Conservation (phyloP, 1,139 yeast genomes). For the Eremothecium gossypii region DNA sequence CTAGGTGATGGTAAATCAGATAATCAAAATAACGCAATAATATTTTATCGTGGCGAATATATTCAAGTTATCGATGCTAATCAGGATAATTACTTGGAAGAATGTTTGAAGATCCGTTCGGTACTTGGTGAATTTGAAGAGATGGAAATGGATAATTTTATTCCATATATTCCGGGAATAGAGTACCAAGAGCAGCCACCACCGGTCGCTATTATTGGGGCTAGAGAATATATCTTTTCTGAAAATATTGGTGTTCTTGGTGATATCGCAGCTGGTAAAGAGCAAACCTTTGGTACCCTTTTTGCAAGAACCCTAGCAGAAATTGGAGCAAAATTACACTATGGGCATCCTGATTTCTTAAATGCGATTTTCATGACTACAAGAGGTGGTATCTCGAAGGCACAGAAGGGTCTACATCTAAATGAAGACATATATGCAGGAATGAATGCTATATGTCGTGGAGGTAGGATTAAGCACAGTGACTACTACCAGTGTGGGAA, state of each 20-base stretch:
- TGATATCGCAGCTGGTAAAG: slow-evolving; percentile 90
- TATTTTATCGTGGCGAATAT: slow-evolving; percentile 77
- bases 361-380: slow-evolving; percentile 83
- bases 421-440: slow-evolving; percentile 93
- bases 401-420: slow-evolving; percentile 75
- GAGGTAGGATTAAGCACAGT: slow-evolving; percentile 80
- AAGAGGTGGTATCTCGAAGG: slow-evolving; percentile 84
- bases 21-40: slow-evolving; percentile 71
- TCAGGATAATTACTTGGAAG: slow-evolving; percentile 81
- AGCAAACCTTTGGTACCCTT: slow-evolving; percentile 84
- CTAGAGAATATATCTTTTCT: slow-evolving; percentile 80
- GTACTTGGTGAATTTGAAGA: slow-evolving; percentile 77
- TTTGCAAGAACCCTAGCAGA: slow-evolving; percentile 81
- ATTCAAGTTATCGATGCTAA: slow-evolving; percentile 84
- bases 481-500: slow-evolving; percentile 89
- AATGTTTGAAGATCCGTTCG: slow-evolving; percentile 72
- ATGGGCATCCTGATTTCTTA: slow-evolving; percentile 87
- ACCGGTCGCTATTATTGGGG: slow-evolving; percentile 81
- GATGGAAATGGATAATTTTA: slow-evolving; percentile 28
- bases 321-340: slow-evolving; percentile 80
- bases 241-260: slow-evolving; percentile 82
- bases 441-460: slow-evolving; percentile 70
- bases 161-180: slow-evolving; percentile 42
- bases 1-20: slow-evolving; percentile 88
- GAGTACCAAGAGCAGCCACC: slow-evolving; percentile 29